Base-by-base conservation (phyloP, 371 early-diverging fungal species). In the Mucor lusitanicus region DNA sequence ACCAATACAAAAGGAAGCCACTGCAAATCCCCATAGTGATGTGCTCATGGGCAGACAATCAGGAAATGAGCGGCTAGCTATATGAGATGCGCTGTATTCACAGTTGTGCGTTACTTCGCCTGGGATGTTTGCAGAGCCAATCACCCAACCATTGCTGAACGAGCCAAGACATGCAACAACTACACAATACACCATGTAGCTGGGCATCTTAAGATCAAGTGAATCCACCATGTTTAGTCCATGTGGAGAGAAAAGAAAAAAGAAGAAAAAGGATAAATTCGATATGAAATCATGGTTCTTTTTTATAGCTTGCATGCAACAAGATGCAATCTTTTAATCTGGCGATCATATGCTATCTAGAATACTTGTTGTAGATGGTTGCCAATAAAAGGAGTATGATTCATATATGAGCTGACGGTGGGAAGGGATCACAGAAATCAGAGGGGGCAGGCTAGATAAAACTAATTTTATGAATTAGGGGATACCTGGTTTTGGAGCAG, bases 1-100 rank as follows among this genome's bases (percentile, higher is more conserved):
- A 42, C 94, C 93, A 6, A 92, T 63, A 50, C 88, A 85, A 57
- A 87, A 88, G 13, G 86, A 75, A 1, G 89, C 86, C 7, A 90
- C 87, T 1, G 89, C 86, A 44, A 91, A 72, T n/a, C 88, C 90
- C 71, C 75, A 71, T 19, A 71, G 63, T 12, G 68, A 54, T 17
- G 58, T 62, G 28, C 65, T 50, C 75, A 71, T 75, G 1, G 72
- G 66, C 2, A 75, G 32, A 63, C 75, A 75, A 63, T 71, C 72
- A 21, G 69, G 72, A 32, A 69, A 69, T 13, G 46, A 17, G 1
- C 33, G 40, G 35, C 50, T 66, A 21, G 61, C 28, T 23, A 55
- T 15, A 40, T 66, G 63, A 23, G 50, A 28, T 19, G 39, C 23
- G n/a, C 72, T 68, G 44, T 65, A 67, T 4, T 13, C 55, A 59